Percentiles rank a stretch among this genome's conserved stretches.
Conservation (phyloP, 2,329 filamentous ascomycete genomes). For the Fusarium pininemorale region DNA sequence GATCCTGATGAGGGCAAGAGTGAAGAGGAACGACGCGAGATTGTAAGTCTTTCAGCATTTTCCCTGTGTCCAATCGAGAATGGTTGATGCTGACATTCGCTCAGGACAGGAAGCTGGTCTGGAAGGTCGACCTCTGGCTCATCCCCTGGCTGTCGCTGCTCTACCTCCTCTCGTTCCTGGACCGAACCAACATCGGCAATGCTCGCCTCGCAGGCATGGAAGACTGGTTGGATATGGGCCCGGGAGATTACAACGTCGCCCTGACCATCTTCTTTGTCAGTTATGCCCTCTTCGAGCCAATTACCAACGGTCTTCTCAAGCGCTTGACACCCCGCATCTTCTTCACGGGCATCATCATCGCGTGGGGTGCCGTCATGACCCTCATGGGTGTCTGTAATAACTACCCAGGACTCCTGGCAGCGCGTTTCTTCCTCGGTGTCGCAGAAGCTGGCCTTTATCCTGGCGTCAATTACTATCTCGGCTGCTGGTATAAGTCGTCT, state of each 20-base stretch:
- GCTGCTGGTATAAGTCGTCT: conserved; percentile 80
- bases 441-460: conserved; percentile 73
- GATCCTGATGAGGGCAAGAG: conserved; percentile 66
- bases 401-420: conserved; percentile 55
- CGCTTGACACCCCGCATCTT: conserved; percentile 68
- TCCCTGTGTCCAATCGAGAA: rapidly evolving
- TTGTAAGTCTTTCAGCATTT: conserved; percentile 59
- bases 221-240: conserved; percentile 16
- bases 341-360: conserved; percentile 72
- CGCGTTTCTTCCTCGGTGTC: conserved; percentile 69
- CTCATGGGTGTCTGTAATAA: conserved; percentile 59
- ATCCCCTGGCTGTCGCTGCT: conserved; percentile 68
- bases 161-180: conserved; percentile 62
- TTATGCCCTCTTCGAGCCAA: conserved; percentile 70
- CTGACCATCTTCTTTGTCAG: conserved; percentile 75
- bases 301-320: conserved; percentile 74
- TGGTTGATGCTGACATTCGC: background rate
- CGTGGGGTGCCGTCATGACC: conserved; percentile 58
- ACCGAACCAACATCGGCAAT: conserved; percentile 58
- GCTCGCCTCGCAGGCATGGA: conserved; percentile 49
- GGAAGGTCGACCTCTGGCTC: conserved; percentile 65
- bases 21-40: conserved; percentile 66
- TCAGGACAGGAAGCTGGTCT: conserved; percentile 60
- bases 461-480: conserved; percentile 74
- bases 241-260: conserved; percentile 64